phyloP scores from a whole-genome alignment of 2,329 filamentous ascomycete species.

The Microcyclospora pomicola region DNA sequence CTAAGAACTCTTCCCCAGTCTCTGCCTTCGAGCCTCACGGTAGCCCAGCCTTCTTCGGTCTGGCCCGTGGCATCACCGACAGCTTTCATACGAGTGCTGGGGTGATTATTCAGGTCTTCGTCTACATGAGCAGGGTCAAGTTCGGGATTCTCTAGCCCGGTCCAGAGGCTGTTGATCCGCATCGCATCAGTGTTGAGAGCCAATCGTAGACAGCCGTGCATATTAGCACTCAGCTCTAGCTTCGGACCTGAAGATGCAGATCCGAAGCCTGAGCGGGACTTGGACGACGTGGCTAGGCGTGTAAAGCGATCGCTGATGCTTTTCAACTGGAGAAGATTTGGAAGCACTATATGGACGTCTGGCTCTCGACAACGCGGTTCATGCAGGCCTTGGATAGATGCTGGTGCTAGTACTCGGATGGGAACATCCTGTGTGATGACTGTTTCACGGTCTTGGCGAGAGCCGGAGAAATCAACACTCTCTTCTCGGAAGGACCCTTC shows the following conservation, averaged over 20 bases:
- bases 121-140: slow-evolving; percentile 66
- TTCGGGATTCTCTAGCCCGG: slow-evolving; percentile 71
- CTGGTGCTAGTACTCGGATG: slow-evolving; percentile 73
- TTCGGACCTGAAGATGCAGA: slow-evolving; percentile 38
- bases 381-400: slow-evolving; percentile 80
- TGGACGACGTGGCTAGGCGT: slow-evolving; percentile 49
- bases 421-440: slow-evolving; percentile 92
- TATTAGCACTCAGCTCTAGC: slow-evolving; percentile 80
- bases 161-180: slow-evolving; percentile 76
- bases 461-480: slow-evolving; percentile 31
- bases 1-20: slow-evolving; percentile 94
- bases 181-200: slow-evolving; percentile 72
- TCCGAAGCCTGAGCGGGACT: slow-evolving; percentile 26
- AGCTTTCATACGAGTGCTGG: slow-evolving; percentile 61
- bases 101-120: slow-evolving; percentile 58
- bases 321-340: slow-evolving; percentile 76
- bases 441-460: slow-evolving; percentile 65
- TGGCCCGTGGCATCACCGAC: slow-evolving; percentile 42
- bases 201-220: slow-evolving; percentile 76
- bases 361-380: slow-evolving; percentile 83
- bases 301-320: slow-evolving; percentile 92
- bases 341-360: slow-evolving; percentile 86
- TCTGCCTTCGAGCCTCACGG: slow-evolving; percentile 77
- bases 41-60: slow-evolving; percentile 74
- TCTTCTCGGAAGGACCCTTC: slow-evolving; percentile 12